Evolutionary conservation across 495 filamentous ascomycete genomes (phyloP).

Genomic region (Acidomyces sp.): DNA sequence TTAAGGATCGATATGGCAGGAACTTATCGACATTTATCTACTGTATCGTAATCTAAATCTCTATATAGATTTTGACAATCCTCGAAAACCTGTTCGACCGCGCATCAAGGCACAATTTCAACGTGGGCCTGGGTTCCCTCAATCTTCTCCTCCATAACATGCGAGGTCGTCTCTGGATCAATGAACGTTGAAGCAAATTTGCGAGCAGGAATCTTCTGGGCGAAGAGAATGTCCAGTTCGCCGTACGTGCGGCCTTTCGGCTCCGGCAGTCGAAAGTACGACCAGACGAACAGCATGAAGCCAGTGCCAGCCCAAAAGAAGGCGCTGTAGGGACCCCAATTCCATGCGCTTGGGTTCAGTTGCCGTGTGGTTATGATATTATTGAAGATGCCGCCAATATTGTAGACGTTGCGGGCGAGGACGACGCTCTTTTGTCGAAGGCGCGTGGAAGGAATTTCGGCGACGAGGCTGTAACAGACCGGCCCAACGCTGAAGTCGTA

Average conservation of each 20-base stretch:
- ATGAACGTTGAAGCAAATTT: conserved; percentile 25
- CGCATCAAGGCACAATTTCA: no score
- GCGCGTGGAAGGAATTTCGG: conserved; percentile 34
- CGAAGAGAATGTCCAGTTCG: conserved; percentile 29
- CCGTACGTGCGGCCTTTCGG: conserved; percentile 25
- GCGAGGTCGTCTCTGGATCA: no score
- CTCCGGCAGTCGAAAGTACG: conserved; percentile 28
- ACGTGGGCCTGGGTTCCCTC: no score
- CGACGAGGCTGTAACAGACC: conserved; percentile 46
- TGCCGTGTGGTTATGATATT: conserved; percentile 36
- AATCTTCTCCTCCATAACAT: no score
- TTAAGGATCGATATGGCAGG: no score
- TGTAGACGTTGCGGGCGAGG: conserved; percentile 43
- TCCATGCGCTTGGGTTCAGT: conserved; percentile 39
- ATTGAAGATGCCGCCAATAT: conserved; percentile 31
- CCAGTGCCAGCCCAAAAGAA: conserved; percentile 46
- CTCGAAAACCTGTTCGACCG: no score
- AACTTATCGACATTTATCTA: no score
- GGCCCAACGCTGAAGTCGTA: conserved; percentile 45
- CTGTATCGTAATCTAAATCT: no score
- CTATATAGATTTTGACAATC: no score
- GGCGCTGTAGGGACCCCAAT: conserved; percentile 34
- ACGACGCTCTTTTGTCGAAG: conserved; percentile 42
- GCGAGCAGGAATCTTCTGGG: conserved; percentile 22
- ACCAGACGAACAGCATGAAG: conserved; percentile 32